Evolutionary conservation across 1,139 yeast species (phyloP), one percentile per base, ranked within the genome.

Genomic region (Saccharomyces hybrid): DNA sequence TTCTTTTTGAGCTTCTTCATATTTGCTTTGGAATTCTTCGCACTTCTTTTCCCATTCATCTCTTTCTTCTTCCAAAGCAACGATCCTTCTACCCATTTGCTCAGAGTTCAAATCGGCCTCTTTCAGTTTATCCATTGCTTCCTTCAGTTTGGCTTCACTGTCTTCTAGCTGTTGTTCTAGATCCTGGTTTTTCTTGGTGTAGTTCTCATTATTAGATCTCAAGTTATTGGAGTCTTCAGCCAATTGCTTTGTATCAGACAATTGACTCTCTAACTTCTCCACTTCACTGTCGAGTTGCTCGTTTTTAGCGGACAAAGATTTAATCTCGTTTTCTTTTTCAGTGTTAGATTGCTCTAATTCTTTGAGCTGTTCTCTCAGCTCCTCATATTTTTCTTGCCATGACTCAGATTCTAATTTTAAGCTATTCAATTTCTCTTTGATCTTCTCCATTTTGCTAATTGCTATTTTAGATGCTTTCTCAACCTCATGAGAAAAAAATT

Each of bases 321-420:
- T 88, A 71, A 89, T 87, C 73, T 87, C 93, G 77, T 91, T 90
- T 71, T 90, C 97, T 76, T 89, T 89, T 9, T 46, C 31, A 13
- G 23, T 27, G 25, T 81, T 80, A 68, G 90, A 96, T 75, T 90
- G 96, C 74, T 93, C 98, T 72, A 91, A 80, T 68, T 81, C 86
- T 80, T 91, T 93, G 76, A 88, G 83, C 72, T 84, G 84, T 61
- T 80, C 84, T 57, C 83, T 74, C 67, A 88, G 81, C 67, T 88
- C 96, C 68, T 93, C 99, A 59, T 95, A 86, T 78, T 90, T 88
- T 73, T 89, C 96, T 78, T 91, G 96, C 88, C 98, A 95, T 68
- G 86, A 78, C 78, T 95, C 99, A 63, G 96, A 91, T 72, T 93
- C 99, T 68, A 88, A 79, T 76, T 91, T 91, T 74, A 93, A 84